These are phyloP conservation scores for Podospora conica DNA, from an alignment of 495 filamentous ascomycete species.

Conservation along the genomic window DNA sequence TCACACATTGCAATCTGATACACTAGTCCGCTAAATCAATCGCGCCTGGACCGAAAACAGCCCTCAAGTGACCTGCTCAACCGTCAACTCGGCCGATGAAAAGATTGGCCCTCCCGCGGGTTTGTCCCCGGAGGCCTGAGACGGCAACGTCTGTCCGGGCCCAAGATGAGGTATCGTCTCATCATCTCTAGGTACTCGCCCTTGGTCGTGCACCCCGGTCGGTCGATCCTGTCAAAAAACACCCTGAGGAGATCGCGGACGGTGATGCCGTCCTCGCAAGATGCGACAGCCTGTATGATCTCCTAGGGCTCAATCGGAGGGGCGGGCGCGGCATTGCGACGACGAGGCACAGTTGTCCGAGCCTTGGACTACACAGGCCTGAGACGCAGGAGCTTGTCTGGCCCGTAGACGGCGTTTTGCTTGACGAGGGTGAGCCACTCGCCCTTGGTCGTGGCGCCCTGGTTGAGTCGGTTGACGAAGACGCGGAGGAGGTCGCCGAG, in stretches of 20 bases:
- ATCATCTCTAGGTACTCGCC: conserved; percentile 48
- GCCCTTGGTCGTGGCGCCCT: conserved; percentile 35
- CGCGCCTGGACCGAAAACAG: background rate
- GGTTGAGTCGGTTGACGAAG: conserved; percentile 57
- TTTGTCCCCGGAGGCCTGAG: conserved; percentile 22
- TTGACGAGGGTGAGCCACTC: conserved; percentile 48
- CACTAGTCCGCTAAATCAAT: background rate
- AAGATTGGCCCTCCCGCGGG: background rate
- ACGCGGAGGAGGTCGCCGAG: conserved; percentile 55
- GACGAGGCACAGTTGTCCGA: background rate
- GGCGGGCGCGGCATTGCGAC: background rate
- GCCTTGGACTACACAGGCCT: conserved; percentile 17
- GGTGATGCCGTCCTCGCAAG: conserved; percentile 30
- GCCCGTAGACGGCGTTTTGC: conserved; percentile 26
- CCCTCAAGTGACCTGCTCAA: background rate
- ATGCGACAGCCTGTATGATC: conserved; percentile 55
- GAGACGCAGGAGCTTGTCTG: conserved; percentile 43
- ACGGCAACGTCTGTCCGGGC: conserved; percentile 41
- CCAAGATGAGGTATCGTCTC: conserved; percentile 24
- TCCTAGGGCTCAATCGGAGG: conserved; percentile 39
- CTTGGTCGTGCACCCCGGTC: conserved; percentile 34
- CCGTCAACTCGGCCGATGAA: background rate
- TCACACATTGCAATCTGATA: background rate
- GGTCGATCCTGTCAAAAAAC: conserved; percentile 57
- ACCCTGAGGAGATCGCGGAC: conserved; percentile 54